Base-by-base conservation (phyloP, 2,329 filamentous ascomycete genomes). In the Colletotrichum navitas region DNA sequence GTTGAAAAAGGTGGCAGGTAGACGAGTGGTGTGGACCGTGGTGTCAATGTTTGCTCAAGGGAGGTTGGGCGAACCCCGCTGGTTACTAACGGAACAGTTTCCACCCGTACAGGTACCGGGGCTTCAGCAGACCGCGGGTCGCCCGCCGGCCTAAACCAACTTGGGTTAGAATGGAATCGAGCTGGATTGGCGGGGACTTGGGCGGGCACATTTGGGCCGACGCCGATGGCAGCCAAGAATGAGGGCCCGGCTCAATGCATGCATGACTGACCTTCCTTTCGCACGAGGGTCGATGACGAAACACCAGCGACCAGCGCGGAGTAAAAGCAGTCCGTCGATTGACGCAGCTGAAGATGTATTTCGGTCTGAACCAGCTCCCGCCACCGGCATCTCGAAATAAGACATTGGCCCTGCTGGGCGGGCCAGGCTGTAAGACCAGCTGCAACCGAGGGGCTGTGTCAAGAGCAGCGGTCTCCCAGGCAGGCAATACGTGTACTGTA, bases 41-140 rank as follows among this genome's bases (percentile, higher is more conserved):
- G 55, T 67, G 55, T 55, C 63, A 41, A 67, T 70, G 68, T 67
- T 71, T 71, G 56, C 26, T 41, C 49, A 47, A 52, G 68, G 34
- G 66, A 54, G 68, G 68, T 51, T 71, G 68, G 68, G 58, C 26
- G 41, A 49, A 51, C 36, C 41, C 29, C 45, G 61, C 66, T 64
- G 68, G 64, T 63, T 61, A 58, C 34, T 36, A 36, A 36, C 63
- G 56, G 63, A 63, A 63, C 36, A 26, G 32, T 36, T 34, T 18
- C 39, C 62, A 36, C 14, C 29, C 62, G 34, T 62, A 55, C 41
- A 61, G 49, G 55, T 49, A 55, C 56, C 63, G 58, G 49, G 68
- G 26, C 43, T 62, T 18, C 58, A 61, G 41, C 47, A 49, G 67
- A 36, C 55, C 29, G 43, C 63, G 26, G 54, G 49, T 55, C 45